phyloP scores from a whole-genome alignment of 805 yeast species.

The Candida tibetensis region DNA sequence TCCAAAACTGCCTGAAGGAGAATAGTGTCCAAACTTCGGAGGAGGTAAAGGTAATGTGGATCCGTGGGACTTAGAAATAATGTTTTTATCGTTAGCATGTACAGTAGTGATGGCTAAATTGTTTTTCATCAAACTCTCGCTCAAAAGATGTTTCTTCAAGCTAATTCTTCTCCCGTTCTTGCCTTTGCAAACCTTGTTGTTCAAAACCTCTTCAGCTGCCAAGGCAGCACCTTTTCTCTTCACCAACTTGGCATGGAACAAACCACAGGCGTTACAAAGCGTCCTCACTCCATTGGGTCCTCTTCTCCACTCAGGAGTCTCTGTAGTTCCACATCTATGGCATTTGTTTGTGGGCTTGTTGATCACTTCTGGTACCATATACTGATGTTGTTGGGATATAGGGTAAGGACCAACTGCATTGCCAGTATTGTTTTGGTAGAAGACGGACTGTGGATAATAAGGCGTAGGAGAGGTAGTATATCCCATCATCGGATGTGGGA shows the following conservation, averaged over 20 bases:
- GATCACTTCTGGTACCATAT: constrained; percentile 30
- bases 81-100: constrained; percentile 1
- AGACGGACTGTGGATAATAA: constrained; percentile 13
- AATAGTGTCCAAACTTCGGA: constrained; percentile 1
- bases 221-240: constrained; percentile 28
- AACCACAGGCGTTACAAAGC: constrained; percentile 43
- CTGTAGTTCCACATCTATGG: constrained; percentile 46
- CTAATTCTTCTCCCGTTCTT: constrained; percentile 42
- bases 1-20: constrained; percentile 3
- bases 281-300: constrained; percentile 47
- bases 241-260: constrained; percentile 40
- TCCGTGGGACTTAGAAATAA: constrained; percentile 2
- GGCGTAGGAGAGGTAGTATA: constrained; percentile 8
- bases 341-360: constrained; percentile 37
- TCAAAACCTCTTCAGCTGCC: constrained; percentile 36
- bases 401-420: constrained; percentile 7
- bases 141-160: constrained; percentile 27
- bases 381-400: constrained; percentile 13
- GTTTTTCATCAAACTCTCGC: constrained; percentile 12
- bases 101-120: background rate
- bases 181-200: constrained; percentile 42
- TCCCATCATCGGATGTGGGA: constrained; percentile 2
- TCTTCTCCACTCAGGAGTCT: constrained; percentile 45
- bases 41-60: constrained; percentile 5
- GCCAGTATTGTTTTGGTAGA: constrained; percentile 4